A percentile compares a stretch with the other conserved stretches of the same genome.
Conservation (phyloP, 495 filamentous ascomycete genomes). For the Amorphotheca resinae region DNA sequence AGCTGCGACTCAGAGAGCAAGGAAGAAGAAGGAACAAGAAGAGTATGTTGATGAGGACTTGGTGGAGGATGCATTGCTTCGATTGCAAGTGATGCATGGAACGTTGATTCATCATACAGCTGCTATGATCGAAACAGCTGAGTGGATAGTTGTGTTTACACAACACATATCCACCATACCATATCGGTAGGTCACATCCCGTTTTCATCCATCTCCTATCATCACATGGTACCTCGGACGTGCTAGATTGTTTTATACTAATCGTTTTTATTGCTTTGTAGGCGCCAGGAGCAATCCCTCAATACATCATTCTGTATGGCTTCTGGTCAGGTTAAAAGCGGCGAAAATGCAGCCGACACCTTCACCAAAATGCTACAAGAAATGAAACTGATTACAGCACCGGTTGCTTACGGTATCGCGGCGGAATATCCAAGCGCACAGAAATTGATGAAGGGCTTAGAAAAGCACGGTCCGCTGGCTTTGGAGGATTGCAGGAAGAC, state of each 20-base stretch:
- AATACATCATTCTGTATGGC: constrained; percentile 72
- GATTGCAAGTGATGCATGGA: constrained; percentile 54
- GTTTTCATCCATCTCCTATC: background rate
- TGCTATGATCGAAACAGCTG: constrained; percentile 48
- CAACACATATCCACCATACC: constrained; percentile 69
- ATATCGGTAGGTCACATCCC: constrained; percentile 35
- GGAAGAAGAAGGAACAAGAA: constrained; percentile 29
- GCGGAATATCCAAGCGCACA: constrained; percentile 45
- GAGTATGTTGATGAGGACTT: constrained; percentile 53
- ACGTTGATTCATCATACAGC: constrained; percentile 64
- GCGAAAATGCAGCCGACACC: constrained; percentile 53
- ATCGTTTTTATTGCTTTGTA: constrained; percentile 12
- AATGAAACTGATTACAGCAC: constrained; percentile 57
- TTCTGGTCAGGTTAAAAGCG: constrained; percentile 63
- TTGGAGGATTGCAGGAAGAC: constrained; percentile 54
- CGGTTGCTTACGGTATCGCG: constrained; percentile 60
- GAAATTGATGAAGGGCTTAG: constrained; percentile 45
- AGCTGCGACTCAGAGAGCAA: constrained; percentile 10
- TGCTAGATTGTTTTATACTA: too few relatives aligned
- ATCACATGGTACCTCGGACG: background rate
- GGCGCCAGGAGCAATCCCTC: constrained; percentile 27
- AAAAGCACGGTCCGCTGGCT: constrained; percentile 41
- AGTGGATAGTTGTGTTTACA: constrained; percentile 71
- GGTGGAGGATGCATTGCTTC: constrained; percentile 62
- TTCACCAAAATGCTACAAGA: constrained; percentile 72